phyloP scores from a whole-genome alignment of 805 yeast genomes.

The Candida vaughaniae region DNA sequence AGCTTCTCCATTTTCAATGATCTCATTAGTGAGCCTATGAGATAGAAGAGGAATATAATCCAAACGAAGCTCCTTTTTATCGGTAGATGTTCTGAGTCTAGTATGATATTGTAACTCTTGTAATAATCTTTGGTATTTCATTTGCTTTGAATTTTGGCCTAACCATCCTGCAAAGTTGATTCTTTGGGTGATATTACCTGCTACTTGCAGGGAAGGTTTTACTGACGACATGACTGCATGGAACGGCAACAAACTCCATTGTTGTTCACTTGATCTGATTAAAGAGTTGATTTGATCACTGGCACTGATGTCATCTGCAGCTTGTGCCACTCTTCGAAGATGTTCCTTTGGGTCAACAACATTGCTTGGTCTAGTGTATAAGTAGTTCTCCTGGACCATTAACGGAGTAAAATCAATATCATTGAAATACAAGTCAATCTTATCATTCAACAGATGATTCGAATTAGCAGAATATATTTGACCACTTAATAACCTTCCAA shows the following conservation, averaged over 20 bases:
- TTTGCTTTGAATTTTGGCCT: constrained; percentile 84
- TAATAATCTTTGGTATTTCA: constrained; percentile 72
- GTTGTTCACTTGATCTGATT: constrained; percentile 89
- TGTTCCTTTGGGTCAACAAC: constrained; percentile 48
- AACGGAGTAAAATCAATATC: constrained; percentile 93
- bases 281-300: constrained; percentile 78
- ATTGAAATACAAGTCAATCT: constrained; percentile 85
- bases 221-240: constrained; percentile 88
- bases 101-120: constrained; percentile 90
- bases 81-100: constrained; percentile 74
- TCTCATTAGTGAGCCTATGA: constrained; percentile 56
- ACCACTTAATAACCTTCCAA: constrained; percentile 61
- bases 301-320: constrained; percentile 84
- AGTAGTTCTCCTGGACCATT: constrained; percentile 94
- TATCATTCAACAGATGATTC: constrained; percentile 66
- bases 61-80: constrained; percentile 69
- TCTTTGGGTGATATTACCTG: constrained; percentile 69
- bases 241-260: constrained; percentile 90
- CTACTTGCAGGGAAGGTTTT: constrained; percentile 69
- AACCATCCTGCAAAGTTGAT: constrained; percentile 82
- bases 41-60: constrained; percentile 70
- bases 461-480: constrained; percentile 54
- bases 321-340: constrained; percentile 63
- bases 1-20: constrained; percentile 53
- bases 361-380: constrained; percentile 58